Evolutionary conservation across 331 rosid genomes (phyloP).

Genomic region (Malus hybrid): DNA sequence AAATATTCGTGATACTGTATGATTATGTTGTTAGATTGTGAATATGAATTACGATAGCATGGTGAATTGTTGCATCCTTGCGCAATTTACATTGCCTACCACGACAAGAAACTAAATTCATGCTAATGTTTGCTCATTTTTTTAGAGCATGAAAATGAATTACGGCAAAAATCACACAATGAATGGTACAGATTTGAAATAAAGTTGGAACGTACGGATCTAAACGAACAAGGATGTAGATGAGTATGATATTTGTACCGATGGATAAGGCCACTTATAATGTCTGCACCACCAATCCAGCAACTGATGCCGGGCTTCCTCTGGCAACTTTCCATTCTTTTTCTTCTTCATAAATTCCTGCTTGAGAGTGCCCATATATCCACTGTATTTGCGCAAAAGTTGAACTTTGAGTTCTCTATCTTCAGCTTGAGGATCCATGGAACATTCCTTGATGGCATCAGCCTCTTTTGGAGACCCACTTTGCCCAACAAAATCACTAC

Average conservation of each 20-base stretch:
- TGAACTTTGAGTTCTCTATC: constrained; percentile 27
- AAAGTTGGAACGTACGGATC: too few relatives aligned
- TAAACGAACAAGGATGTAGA: not conserved
- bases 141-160: too few relatives aligned
- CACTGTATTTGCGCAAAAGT: constrained; percentile 37
- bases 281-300: constrained; percentile 51
- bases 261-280: constrained; percentile 51
- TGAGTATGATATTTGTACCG: constrained; percentile 14
- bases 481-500: constrained; percentile 11
- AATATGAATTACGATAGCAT: not conserved
- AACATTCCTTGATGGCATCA: constrained; percentile 9
- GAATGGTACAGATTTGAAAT: not conserved
- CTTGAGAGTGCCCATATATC: constrained; percentile 36
- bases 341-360: constrained; percentile 43
- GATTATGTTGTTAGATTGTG: not conserved
- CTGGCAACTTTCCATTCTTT: constrained; percentile 40
- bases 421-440: constrained; percentile 22
- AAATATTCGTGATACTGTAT: too few relatives aligned
- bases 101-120: too few relatives aligned
- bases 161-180: too few relatives aligned
- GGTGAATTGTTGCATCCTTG: too few relatives aligned
- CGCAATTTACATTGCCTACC: too few relatives aligned
- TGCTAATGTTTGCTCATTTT: too few relatives aligned
- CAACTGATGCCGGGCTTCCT: constrained; percentile 39
- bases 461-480: constrained; percentile 19